Base-by-base conservation (phyloP, 1,284 basidiomycete genomes). In the Papiliotrema fonsecae region DNA sequence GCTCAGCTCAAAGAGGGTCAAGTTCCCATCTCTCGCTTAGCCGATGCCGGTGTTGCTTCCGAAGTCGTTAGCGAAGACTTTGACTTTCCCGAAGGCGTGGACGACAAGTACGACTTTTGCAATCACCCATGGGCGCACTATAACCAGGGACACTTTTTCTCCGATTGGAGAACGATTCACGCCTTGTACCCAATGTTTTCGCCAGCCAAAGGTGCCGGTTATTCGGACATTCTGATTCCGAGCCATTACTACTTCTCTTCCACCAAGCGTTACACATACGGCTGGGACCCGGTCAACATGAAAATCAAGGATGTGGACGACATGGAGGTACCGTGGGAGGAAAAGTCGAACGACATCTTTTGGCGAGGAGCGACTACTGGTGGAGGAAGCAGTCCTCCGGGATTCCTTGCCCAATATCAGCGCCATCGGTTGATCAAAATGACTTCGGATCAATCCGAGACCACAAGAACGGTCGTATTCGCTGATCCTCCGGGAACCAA, bases 171-270 rank as follows among this genome's bases (percentile, higher is more conserved):
- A 18, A 88, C 85, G 0, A 85, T 93, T 50, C 81, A 86, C 13
- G 81, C 82, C 1, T 77, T 93, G 14, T 92, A 88, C 71, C 92
- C 92, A 5, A 81, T 97, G 45, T 87, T 97, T 70, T 92, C 88
- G 3, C 91, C 92, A 0, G 87, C 88, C 0, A 88, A 87, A 64
- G 82, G 84, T 0, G 75, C 76, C 25, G 92, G 92, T 0, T 97
- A 86, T 68, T 77, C 82, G 51, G 92, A 97, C 67, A 90, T 97
- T 55, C 78, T 86, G 46, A 91, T 97, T 55, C 92, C 92, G 0
- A 90, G 87, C 57, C 90, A 96, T 70, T 94, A 96, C 70, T 94
- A 97, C 71, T 89, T 88, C 65, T 85, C 84, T 13, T 84, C 84
- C 47, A 88, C 85, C 11, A 77, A 80, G 50, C 76, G 84, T 50